Percentiles rank a stretch among this genome's conserved stretches.
phyloP scores from a whole-genome alignment of 176 grass and related monocot species.

The Metroxylon sagu region DNA sequence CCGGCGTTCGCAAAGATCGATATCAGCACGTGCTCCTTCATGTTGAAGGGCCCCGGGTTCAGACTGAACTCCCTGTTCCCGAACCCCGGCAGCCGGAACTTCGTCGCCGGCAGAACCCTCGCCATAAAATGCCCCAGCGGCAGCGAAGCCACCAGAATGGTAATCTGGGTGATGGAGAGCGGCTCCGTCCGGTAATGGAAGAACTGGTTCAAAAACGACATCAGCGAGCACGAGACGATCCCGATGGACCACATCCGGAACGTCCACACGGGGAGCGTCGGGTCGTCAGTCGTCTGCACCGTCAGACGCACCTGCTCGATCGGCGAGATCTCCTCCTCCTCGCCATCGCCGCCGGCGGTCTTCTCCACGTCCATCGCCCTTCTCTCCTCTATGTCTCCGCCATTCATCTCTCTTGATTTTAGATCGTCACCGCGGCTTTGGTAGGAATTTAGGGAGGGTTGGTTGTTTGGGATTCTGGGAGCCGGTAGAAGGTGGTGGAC shows the following conservation, averaged over 20 bases:
- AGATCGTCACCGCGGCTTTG: no score
- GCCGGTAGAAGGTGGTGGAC: no score
- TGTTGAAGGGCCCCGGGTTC: slow-evolving; percentile 90
- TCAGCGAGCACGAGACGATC: slow-evolving; percentile 44
- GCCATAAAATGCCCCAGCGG: slow-evolving; percentile 76
- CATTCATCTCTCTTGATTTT: no score
- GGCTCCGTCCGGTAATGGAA: slow-evolving; percentile 79
- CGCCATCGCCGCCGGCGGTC: background rate
- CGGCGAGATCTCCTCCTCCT: slow-evolving; percentile 34
- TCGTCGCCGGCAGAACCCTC: slow-evolving; percentile 27
- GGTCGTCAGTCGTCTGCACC: slow-evolving; percentile 54
- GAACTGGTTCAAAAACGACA: slow-evolving; percentile 96
- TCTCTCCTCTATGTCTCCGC: background rate
- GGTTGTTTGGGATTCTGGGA: no score
- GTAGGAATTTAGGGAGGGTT: no score
- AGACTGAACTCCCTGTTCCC: slow-evolving; percentile 49
- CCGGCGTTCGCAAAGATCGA: slow-evolving; percentile 97
- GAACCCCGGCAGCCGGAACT: slow-evolving; percentile 12
- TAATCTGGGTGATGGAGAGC: slow-evolving; percentile 77
- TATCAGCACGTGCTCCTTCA: slow-evolving; percentile 98
- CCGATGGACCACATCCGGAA: slow-evolving; percentile 89
- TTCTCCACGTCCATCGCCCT: background rate
- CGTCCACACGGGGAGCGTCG: slow-evolving; percentile 78
- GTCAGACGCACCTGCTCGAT: slow-evolving; percentile 79
- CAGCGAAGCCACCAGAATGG: slow-evolving; percentile 78